Conservation (phyloP, 2,329 filamentous ascomycete species). For the Fusarium nygamai region DNA sequence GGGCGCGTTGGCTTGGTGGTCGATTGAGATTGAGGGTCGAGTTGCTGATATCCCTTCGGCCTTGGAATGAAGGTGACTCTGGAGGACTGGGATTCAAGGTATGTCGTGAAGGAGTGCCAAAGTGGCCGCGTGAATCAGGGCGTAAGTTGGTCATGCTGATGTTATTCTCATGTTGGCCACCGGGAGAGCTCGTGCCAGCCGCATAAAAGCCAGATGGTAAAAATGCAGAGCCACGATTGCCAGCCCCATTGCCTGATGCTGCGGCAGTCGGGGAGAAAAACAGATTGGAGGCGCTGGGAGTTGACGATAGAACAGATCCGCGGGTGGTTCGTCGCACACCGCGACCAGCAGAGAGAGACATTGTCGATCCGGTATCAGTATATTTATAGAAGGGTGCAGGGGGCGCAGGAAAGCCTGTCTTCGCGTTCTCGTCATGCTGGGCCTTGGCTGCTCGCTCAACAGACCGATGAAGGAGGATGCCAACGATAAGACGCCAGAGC, state of each 20-base stretch:
- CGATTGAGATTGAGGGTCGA: slow-evolving; percentile 73
- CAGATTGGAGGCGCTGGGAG: slow-evolving; percentile 74
- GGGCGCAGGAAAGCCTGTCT: slow-evolving; percentile 69
- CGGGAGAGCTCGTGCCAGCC: slow-evolving; percentile 65
- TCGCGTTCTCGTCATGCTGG: slow-evolving; percentile 75
- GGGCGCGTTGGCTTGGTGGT: slow-evolving; percentile 76
- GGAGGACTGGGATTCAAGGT: slow-evolving; percentile 66
- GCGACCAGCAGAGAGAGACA: slow-evolving; percentile 61
- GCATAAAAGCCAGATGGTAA: slow-evolving; percentile 93
- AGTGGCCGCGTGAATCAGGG: slow-evolving; percentile 65
- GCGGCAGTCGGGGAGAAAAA: slow-evolving; percentile 96
- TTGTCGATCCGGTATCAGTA: slow-evolving; percentile 66
- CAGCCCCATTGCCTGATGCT: slow-evolving; percentile 68
- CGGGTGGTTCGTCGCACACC: slow-evolving; percentile 62
- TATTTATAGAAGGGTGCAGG: slow-evolving; percentile 73
- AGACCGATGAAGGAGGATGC: slow-evolving; percentile 90
- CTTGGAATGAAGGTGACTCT: slow-evolving; percentile 68
- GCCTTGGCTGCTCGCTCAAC: slow-evolving; percentile 86
- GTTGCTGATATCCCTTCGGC: slow-evolving; percentile 63
- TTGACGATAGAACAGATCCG: slow-evolving; percentile 62
- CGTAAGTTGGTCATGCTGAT: slow-evolving; percentile 71
- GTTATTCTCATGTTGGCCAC: slow-evolving; percentile 60
- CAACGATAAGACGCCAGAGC: slow-evolving; percentile 87
- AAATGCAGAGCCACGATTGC: slow-evolving; percentile 79
- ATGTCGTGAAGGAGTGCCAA: slow-evolving; percentile 51